A percentile compares a stretch with the other conserved stretches of the same genome.
phyloP scores from a whole-genome alignment of 1,139 yeast genomes.

The Scheffersomyces insectosa region DNA sequence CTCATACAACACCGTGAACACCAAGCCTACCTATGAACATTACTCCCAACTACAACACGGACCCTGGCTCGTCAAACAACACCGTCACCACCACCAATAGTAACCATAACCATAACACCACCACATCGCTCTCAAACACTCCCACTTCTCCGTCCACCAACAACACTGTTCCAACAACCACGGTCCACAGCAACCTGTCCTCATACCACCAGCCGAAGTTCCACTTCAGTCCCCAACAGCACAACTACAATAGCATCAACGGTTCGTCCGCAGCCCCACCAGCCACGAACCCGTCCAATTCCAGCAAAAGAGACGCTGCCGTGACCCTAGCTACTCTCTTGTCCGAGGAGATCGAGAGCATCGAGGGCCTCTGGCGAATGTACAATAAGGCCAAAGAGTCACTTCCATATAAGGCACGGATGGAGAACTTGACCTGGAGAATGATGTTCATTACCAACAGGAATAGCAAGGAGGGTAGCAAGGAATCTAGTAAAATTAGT shows the following conservation, averaged over 20 bases:
- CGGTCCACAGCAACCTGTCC: no score
- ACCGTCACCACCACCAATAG: no score
- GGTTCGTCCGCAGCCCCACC: slow-evolving; percentile 7
- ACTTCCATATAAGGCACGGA: slow-evolving; percentile 71
- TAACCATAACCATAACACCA: no score
- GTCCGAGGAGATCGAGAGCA: slow-evolving; percentile 35
- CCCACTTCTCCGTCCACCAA: no score
- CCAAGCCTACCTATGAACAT: no score
- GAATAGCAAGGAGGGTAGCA: slow-evolving; percentile 10
- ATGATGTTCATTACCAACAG: slow-evolving; percentile 65
- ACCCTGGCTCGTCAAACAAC: no score
- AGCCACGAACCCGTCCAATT: slow-evolving; percentile 3
- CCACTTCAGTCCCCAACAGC: slow-evolving; percentile 1
- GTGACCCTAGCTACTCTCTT: slow-evolving; percentile 1
- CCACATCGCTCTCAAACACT: no score
- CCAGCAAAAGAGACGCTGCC: background rate
- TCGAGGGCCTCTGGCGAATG: slow-evolving; percentile 78
- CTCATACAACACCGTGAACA: no score
- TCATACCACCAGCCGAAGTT: background rate
- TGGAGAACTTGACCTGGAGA: slow-evolving; percentile 86
- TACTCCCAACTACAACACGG: no score
- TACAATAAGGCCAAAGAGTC: slow-evolving; percentile 75
- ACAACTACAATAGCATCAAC: background rate
- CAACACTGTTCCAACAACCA: no score
- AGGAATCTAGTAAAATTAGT: no score